phyloP scores from a whole-genome alignment of 495 filamentous ascomycete species.

The Poronia punctata region DNA sequence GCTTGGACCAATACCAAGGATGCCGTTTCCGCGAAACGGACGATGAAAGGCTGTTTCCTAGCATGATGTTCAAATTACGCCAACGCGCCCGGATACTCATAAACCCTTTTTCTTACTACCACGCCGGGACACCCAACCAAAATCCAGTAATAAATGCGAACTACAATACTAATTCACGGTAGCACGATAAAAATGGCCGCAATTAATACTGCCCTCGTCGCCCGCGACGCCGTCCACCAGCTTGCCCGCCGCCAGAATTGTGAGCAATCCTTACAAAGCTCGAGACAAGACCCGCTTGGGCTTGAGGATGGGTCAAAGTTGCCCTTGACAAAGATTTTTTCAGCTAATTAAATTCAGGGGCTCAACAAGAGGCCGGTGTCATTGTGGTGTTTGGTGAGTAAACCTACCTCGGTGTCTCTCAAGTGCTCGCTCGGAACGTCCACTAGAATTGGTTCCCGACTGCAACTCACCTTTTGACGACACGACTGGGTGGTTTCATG shows the following conservation, averaged over 20 bases:
- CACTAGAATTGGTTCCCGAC: no score
- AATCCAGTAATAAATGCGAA: no score
- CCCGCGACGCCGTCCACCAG: conserved; percentile 36
- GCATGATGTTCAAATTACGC: no score
- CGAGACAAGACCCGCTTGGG: no score
- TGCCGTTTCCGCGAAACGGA: no score
- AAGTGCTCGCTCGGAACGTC: neutral
- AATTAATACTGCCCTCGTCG: conserved; percentile 39
- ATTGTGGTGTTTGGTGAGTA: conserved; percentile 42
- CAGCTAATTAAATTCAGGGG: conserved; percentile 19
- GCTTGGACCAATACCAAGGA: conserved; percentile 1
- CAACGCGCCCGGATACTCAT: conserved; percentile 7
- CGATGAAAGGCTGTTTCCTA: no score
- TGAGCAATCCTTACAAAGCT: conserved; percentile 30
- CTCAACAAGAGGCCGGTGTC: conserved; percentile 43
- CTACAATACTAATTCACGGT: conserved; percentile 12
- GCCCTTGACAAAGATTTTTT: neutral
- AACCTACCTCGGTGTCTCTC: neutral
- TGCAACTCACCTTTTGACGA: no score
- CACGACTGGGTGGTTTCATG: no score
- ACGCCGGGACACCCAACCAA: no score
- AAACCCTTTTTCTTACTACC: neutral
- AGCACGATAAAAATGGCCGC: conserved; percentile 36
- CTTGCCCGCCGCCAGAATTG: conserved; percentile 47
- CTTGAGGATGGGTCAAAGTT: no score